Evolutionary conservation across 2,329 filamentous ascomycete species (phyloP).

Genomic region (Conoideocrella luteorostrata): DNA sequence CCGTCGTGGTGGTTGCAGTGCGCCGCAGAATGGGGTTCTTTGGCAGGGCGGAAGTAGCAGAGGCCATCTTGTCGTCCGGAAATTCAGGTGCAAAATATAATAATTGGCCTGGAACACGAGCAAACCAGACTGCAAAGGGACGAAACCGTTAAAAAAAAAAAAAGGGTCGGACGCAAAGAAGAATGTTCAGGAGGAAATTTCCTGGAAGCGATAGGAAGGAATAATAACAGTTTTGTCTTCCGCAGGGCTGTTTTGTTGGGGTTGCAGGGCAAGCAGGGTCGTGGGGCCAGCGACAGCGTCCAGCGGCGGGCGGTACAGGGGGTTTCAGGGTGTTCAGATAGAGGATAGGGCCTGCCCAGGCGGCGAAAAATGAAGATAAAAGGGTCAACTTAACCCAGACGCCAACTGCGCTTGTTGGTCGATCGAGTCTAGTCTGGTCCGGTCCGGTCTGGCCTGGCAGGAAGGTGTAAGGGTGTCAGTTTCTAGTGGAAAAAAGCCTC

Average conservation of each 20-base stretch:
- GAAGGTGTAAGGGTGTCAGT: too few relatives aligned
- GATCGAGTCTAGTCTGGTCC: too few relatives aligned
- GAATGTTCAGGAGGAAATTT: not conserved
- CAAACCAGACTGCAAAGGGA: not conserved
- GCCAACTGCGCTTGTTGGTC: not conserved
- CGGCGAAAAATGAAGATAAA: not conserved
- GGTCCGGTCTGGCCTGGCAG: too few relatives aligned
- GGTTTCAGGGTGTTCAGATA: not conserved
- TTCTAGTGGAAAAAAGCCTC: too few relatives aligned
- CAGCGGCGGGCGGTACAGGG: too few relatives aligned
- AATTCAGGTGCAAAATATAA: not conserved
- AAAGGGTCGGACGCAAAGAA: not conserved
- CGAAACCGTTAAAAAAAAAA: too few relatives aligned
- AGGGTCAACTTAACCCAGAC: not conserved
- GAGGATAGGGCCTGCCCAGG: not conserved
- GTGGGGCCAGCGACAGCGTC: not conserved
- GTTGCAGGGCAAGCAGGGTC: not conserved
- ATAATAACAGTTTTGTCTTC: not conserved
- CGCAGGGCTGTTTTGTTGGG: slow-evolving; percentile 2
- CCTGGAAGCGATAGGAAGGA: not conserved
- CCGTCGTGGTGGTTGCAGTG: slow-evolving; percentile 40
- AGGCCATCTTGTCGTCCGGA: slow-evolving; percentile 36
- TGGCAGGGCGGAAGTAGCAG: slow-evolving; percentile 36
- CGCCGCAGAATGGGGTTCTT: slow-evolving; percentile 41
- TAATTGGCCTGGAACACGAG: too few relatives aligned